Evolutionary conservation across 2,329 filamentous ascomycete species (phyloP), one percentile per base, ranked within the genome.

Genomic region (Fusarium hainanense): DNA sequence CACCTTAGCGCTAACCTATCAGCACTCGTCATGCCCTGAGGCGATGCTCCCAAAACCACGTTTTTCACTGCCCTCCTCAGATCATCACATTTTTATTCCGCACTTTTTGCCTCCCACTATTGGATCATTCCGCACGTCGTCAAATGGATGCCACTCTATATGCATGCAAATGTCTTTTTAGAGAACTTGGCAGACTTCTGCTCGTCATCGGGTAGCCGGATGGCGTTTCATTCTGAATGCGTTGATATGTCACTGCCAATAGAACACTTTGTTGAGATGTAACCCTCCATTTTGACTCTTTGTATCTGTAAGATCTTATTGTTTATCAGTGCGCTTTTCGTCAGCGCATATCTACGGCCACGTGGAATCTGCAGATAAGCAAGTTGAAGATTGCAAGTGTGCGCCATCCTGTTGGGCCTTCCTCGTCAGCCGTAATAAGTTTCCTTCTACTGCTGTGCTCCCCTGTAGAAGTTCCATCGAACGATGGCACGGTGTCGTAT

Each of bases 31-130:
- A 54, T 70, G 56, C 57, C 54, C 47, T 58, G 63, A 30, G 60
- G 25, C 44, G 43, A 54, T 70, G 57, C 57, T 54, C 51, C 55
- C 71, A 68, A 57, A 61, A 61, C 68, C 71, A 71, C 71, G 71
- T 74, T 52, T 52, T 74, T 60, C 56, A 14, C 48, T 52, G 34
- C 54, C 69, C 59, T 66, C 56, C 65, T 57, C 48, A 43, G 46
- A 37, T 20, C 23, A 59, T 21, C 25, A 25, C 14, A 6, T 21
- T 21, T 21, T 9, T 7, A 23, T 70, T 68, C 67, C 61, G 66
- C 54, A 50, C 32, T 61, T 25, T 57, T 70, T 43, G 54, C 67
- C 66, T 48, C 42, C 12, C 16, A 18, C 20, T 4, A 23, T 28
- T 52, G 37, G 28, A 6, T 6, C 12, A 32, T 67, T 70, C 66